phyloP scores from a whole-genome alignment of 306 rosid genomes.

The Acacia acuminata region DNA sequence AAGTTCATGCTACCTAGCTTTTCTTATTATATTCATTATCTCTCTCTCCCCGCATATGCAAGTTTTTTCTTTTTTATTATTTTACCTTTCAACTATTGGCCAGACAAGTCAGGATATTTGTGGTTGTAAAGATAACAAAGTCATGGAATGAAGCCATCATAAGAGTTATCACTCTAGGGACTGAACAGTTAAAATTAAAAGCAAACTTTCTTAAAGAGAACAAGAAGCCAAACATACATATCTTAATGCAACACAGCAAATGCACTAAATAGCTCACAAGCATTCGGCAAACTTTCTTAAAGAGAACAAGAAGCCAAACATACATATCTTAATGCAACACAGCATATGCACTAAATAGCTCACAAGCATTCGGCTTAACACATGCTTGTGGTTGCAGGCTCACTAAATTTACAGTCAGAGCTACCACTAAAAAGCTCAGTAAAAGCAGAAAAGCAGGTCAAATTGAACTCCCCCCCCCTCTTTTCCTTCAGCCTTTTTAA shows the following conservation, averaged over 20 bases:
- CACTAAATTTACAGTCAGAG: conserved; percentile 43
- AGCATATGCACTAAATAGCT: too few species aligned
- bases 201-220: not conserved
- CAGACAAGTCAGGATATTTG: not conserved
- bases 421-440: conserved; percentile 19
- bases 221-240: conserved; percentile 25
- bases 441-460: conserved; percentile 32
- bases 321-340: too few species aligned
- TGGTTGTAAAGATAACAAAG: not conserved
- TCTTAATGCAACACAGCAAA: conserved; percentile 34
- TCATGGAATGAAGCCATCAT: not conserved
- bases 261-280: conserved; percentile 33
- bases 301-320: too few species aligned
- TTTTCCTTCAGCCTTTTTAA: not conserved
- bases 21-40: too few species aligned
- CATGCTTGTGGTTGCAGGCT: conserved; percentile 2
- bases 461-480: not conserved
- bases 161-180: not conserved
- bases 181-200: not conserved
- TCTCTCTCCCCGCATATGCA: not conserved
- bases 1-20: too few species aligned
- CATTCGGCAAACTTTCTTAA: too few species aligned
- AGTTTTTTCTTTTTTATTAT: too few species aligned
- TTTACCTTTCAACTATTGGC: not conserved
- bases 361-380: not conserved